Evolutionary conservation across 1,284 basidiomycete species (phyloP).

Genomic region (Microbotryum lychnidis-dioicae): DNA sequence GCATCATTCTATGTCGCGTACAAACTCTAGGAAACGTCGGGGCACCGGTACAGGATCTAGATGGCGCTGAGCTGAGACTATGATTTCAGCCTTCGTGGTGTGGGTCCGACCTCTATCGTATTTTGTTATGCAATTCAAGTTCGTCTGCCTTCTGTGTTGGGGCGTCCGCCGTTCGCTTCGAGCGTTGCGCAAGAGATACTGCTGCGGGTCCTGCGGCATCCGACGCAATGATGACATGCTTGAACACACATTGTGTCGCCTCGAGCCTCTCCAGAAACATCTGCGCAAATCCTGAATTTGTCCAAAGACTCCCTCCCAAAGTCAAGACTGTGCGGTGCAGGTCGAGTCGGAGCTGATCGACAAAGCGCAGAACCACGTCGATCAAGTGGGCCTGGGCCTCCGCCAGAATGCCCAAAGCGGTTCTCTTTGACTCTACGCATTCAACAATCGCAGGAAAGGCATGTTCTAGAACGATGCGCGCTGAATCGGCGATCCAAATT

Average conservation of each 20-base stretch:
- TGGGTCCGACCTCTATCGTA: no score
- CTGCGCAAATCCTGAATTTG: constrained; percentile 24
- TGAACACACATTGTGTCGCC: no score
- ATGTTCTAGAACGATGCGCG: constrained; percentile 31
- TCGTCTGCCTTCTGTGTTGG: no score
- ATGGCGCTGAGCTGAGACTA: no score
- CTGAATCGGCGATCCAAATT: constrained; percentile 34
- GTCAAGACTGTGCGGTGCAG: constrained; percentile 26
- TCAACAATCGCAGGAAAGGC: constrained; percentile 3
- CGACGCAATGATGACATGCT: no score
- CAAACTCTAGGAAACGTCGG: no score
- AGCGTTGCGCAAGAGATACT: no score
- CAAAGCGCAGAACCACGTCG: constrained; percentile 25
- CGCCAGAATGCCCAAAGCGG: constrained; percentile 4
- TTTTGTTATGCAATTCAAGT: no score
- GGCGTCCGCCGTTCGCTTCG: no score
- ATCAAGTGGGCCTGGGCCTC: constrained; percentile 27
- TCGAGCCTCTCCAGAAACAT: constrained; percentile 26
- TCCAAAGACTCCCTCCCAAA: constrained; percentile 37
- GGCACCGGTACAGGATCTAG: no score
- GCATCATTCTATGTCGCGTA: constrained; percentile 22
- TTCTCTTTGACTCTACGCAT: constrained; percentile 14
- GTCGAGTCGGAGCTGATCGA: constrained; percentile 14
- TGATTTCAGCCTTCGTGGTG: no score
- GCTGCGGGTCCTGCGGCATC: no score